Evolutionary conservation across 2,329 filamentous ascomycete species (phyloP).

Genomic region (Bipolaris zeicola): DNA sequence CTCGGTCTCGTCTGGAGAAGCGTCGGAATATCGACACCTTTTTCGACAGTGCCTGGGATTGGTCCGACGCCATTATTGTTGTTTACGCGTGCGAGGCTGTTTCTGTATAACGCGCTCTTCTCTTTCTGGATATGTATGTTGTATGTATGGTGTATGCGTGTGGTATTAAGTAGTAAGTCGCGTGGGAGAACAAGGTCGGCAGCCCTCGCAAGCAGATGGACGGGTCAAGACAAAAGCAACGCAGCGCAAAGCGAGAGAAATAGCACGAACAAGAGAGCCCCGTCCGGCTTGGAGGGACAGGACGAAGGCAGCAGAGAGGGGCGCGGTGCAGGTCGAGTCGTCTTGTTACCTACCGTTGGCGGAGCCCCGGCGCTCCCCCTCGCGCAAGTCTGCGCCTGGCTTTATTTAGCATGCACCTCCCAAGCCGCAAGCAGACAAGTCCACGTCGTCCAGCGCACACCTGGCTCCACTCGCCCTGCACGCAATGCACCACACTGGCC

Average conservation of each 20-base stretch:
- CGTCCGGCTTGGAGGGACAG: not conserved
- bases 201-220: not conserved
- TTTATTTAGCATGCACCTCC: conserved; percentile 17
- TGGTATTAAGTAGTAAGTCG: too few relatives aligned
- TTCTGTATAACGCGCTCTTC: not conserved
- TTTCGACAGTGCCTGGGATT: conserved; percentile 16
- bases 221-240: not conserved
- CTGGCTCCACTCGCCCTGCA: conserved; percentile 7
- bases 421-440: conserved; percentile 10
- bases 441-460: conserved; percentile 8
- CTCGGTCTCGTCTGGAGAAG: conserved; percentile 22
- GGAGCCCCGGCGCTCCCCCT: conserved; percentile 14
- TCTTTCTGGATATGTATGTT: not conserved
- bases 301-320: conserved; percentile 3
- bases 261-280: not conserved
- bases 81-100: not conserved
- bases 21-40: conserved; percentile 29
- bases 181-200: too few relatives aligned
- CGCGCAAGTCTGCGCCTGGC: conserved; percentile 15
- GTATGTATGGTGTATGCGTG: too few relatives aligned
- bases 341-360: conserved; percentile 2
- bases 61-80: conserved; percentile 23
- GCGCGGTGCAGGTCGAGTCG: conserved; percentile 1
- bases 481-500: conserved; percentile 3
- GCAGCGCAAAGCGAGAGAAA: not conserved